Evolutionary conservation across 208 protist species (phyloP).

Genomic region (Trypanosoma avium): DNA sequence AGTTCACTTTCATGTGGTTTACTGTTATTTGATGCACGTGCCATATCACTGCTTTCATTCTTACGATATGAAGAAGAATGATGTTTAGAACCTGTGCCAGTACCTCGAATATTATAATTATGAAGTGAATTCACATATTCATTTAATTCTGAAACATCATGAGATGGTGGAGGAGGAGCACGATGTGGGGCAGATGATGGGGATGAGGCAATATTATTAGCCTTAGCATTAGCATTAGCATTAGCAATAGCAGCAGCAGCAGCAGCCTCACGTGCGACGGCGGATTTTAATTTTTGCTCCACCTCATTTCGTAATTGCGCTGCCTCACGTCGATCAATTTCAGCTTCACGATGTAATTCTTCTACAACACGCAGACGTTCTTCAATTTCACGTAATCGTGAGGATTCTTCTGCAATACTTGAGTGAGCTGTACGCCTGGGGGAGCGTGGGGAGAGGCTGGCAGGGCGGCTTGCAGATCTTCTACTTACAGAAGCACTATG

Average conservation of each 20-base stretch:
- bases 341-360: slow-evolving; percentile 60
- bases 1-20: slow-evolving; percentile 7
- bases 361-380: slow-evolving; percentile 65
- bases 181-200: too few relatives aligned
- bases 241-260: too few relatives aligned
- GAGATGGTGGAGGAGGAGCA: neutral
- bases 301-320: slow-evolving; percentile 58
- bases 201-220: too few relatives aligned
- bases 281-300: too few relatives aligned
- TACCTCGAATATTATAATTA: too few relatives aligned
- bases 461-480: slow-evolving; percentile 15
- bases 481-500: slow-evolving; percentile 16
- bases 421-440: slow-evolving; percentile 22
- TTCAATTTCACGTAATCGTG: slow-evolving; percentile 71
- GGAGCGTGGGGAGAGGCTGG: slow-evolving; percentile 20
- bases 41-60: neutral
- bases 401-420: slow-evolving; percentile 34
- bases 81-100: too few relatives aligned
- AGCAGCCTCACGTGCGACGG: too few relatives aligned
- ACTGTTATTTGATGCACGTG: neutral
- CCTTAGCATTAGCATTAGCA: too few relatives aligned
- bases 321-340: slow-evolving; percentile 57
- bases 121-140: neutral
- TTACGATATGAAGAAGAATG: neutral
- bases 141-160: neutral